Evolutionary conservation across 164 flowering plant genomes (phyloP), one percentile per base, ranked within the genome.

Genomic region (Hamamelis virginiana): DNA sequence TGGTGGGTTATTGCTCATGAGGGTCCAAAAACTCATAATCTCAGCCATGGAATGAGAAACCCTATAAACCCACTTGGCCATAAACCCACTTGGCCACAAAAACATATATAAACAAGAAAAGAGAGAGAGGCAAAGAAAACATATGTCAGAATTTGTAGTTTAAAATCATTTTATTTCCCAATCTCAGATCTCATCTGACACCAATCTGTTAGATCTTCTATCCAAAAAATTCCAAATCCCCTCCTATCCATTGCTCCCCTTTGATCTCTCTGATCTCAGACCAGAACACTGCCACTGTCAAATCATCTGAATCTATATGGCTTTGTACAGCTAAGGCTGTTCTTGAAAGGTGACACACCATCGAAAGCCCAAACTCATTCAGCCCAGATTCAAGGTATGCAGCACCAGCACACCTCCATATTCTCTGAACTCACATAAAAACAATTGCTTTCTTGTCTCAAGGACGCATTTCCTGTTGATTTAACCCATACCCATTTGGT

Each of bases 361-460:
- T 69, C 71, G 75, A 79, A 77, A 75, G 74, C 57, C 73, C 80
- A 73, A 77, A 78, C 61, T 16, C 28, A 71, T 65, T 76, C 64
- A 73, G 66, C 71, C 73, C 83, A 80, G 85, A 81, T 86, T 86
- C 90, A 86, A 86, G 86, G 90, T 83, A 86, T 77, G 70, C 64
- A 28, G 45, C 44, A 72, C 70, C 70, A 73, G 78, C 71, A 73
- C 38, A 33, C 65, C 67, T 68, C 81, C 86, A 78, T 78, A 78
- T 81, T 80, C 85, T 83, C 80, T 80, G 82, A 77, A 79, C 83
- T 44, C 68, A 27, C 18, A 19, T 68, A 65, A 74, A 77, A 74
- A 75, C 79, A 59, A 72, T 66, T 81, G 77, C 65, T 69, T 78
- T 76, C 65, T 76, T 81, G 77, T 84, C 75, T 66, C 72, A 53